These are phyloP conservation scores for Metschnikowia picachoensis DNA, from an alignment of 805 yeast species.

Conservation along the genomic window DNA sequence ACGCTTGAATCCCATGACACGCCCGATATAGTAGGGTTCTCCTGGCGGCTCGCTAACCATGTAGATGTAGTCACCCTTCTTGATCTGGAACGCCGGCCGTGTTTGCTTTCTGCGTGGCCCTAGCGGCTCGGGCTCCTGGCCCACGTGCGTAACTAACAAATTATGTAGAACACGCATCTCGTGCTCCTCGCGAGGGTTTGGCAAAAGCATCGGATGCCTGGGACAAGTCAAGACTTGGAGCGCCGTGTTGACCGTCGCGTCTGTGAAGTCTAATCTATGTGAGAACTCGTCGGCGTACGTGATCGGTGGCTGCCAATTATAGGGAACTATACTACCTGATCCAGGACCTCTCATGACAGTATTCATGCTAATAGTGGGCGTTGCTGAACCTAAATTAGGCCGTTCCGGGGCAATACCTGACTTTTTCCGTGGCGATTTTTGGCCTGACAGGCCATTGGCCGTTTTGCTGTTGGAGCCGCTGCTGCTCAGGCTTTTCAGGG, in stretches of 20 bases:
- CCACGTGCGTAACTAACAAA: slow-evolving; percentile 10
- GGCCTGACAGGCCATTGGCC: neutral
- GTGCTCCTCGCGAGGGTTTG: slow-evolving; percentile 2
- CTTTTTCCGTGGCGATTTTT: slow-evolving; percentile 3
- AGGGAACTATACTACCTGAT: slow-evolving; percentile 9
- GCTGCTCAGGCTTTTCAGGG: slow-evolving; percentile 2
- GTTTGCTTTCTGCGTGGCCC: slow-evolving; percentile 9
- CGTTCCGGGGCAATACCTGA: neutral
- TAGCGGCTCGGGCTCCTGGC: slow-evolving; percentile 4
- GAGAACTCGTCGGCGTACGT: slow-evolving; percentile 39
- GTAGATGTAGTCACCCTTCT: slow-evolving; percentile 66
- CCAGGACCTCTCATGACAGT: neutral
- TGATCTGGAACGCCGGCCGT: slow-evolving; percentile 29
- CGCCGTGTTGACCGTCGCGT: slow-evolving; percentile 39
- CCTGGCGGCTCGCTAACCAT: slow-evolving; percentile 91
- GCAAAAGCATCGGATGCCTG: slow-evolving; percentile 18
- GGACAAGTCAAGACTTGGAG: slow-evolving; percentile 39
- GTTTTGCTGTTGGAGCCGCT: neutral
- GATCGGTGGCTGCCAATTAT: slow-evolving; percentile 50
- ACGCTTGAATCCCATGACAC: slow-evolving; percentile 64
- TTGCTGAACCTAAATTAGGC: neutral
- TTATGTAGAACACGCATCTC: slow-evolving; percentile 11
- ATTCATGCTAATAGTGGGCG: neutral
- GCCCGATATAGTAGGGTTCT: slow-evolving; percentile 87
- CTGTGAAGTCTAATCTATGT: slow-evolving; percentile 36